Percentiles rank a stretch among this genome's conserved stretches.
phyloP scores from a whole-genome alignment of 2,329 filamentous ascomycete genomes.

The Fusarium sp. region DNA sequence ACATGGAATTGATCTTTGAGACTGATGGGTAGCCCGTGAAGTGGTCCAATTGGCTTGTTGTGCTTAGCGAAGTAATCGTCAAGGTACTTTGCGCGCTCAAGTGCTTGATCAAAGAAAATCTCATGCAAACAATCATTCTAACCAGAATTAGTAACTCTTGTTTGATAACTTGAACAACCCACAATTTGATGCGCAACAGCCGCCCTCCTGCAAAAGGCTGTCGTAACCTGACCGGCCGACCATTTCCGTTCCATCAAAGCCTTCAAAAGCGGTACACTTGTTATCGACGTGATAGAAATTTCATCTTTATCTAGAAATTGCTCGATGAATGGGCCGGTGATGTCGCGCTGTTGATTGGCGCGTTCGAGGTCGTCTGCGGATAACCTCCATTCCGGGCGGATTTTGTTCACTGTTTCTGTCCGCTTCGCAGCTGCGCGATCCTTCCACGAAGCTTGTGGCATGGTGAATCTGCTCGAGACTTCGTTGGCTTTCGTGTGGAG shows the following conservation, averaged over 20 bases:
- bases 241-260: not conserved
- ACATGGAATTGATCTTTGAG: slow-evolving; percentile 71
- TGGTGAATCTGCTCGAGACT: not conserved
- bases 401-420: slow-evolving; percentile 24
- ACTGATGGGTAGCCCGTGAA: slow-evolving; percentile 41
- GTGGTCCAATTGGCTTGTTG: slow-evolving; percentile 22
- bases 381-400: slow-evolving; percentile 39
- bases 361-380: slow-evolving; percentile 17
- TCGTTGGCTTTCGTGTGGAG: fast-evolving
- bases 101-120: slow-evolving; percentile 33
- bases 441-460: slow-evolving; percentile 25
- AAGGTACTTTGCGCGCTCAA: slow-evolving; percentile 20
- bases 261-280: slow-evolving; percentile 12
- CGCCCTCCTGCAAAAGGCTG: slow-evolving; percentile 62
- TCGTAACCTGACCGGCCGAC: slow-evolving; percentile 56
- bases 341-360: slow-evolving; percentile 14
- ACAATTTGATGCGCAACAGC: slow-evolving; percentile 67
- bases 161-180: slow-evolving; percentile 53
- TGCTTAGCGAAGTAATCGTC: slow-evolving; percentile 25
- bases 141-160: slow-evolving; percentile 38
- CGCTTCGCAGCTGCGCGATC: slow-evolving; percentile 34
- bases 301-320: slow-evolving; percentile 18
- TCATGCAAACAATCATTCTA: slow-evolving; percentile 38
- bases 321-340: slow-evolving; percentile 37
- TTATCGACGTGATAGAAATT: slow-evolving; percentile 12